Evolutionary conservation across 805 yeast species (phyloP).

Genomic region (Teunomyces gatunensis): DNA sequence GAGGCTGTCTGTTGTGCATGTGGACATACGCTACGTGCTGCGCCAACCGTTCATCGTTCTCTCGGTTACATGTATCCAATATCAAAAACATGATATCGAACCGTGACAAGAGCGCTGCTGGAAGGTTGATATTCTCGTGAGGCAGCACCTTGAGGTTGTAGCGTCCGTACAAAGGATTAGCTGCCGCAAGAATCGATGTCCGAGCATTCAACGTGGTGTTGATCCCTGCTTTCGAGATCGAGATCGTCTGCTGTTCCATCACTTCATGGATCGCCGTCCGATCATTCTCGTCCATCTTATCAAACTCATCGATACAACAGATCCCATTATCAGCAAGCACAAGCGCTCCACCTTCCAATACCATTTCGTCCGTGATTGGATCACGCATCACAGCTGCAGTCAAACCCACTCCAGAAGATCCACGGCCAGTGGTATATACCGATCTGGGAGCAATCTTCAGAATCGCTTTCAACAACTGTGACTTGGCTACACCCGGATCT

Average conservation of each 20-base stretch:
- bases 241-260: constrained; percentile 98
- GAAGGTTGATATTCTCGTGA: constrained; percentile 90
- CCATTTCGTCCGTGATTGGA: constrained; percentile 98
- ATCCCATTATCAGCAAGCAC: constrained; percentile 97
- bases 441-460: constrained; percentile 94
- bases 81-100: constrained; percentile 87
- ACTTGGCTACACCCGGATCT: constrained; percentile 99
- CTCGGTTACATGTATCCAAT: constrained; percentile 79
- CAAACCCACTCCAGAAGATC: constrained; percentile 97
- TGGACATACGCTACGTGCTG: constrained; percentile 95
- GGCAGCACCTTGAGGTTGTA: constrained; percentile 90
- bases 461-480: constrained; percentile 88
- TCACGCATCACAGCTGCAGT: constrained; percentile 99
- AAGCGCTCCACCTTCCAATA: constrained; percentile 96
- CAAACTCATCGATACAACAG: constrained; percentile 98
- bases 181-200: constrained; percentile 94
- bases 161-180: constrained; percentile 95
- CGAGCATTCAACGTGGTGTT: constrained; percentile 95
- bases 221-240: constrained; percentile 96
- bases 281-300: constrained; percentile 96
- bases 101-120: constrained; percentile 93
- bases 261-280: constrained; percentile 98
- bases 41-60: constrained; percentile 81
- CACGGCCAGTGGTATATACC: constrained; percentile 96
- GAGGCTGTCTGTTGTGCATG: constrained; percentile 88